Base-by-base conservation (phyloP, 2,329 filamentous ascomycete species). In the Thelonectria discophora region DNA sequence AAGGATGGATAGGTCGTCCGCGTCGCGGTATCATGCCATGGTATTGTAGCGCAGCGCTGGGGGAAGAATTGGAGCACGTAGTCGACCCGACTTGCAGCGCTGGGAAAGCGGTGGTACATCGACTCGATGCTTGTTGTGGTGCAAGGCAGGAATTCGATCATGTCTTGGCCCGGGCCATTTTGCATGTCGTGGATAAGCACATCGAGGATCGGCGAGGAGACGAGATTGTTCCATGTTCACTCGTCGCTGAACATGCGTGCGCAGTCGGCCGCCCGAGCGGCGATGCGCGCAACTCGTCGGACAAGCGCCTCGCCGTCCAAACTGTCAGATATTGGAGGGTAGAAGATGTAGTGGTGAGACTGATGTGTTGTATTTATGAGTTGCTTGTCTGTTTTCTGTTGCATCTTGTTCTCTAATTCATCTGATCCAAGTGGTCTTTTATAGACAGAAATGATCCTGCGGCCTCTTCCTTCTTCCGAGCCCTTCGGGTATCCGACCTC, bases 231-330 rank as follows among this genome's bases (percentile, higher is more conserved):
- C 55, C 46, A 58, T 15, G 55, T 47, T 17, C 39, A 20, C 32
- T 58, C 46, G 39, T 58, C 55, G 24, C 55, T 58, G 37, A 58
- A 47, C 46, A 58, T 51, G 37, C 55, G 46, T 21, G 55, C 50
- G 47, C 55, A 51, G 11, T 58, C 55, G 30, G 11, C 51, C 5
- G 55, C 50, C 27, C 37, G 39, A 34, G 17, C 12, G 8, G 24
- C 47, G 37, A 58, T 50, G 12, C 17, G 46, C 7, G 17, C 17
- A 17, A 39, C 47, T 10, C 47, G 37, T 3, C 47, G 47, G 15
- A 58, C 47, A 24, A 58, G 24, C 24, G 46, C 55, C 4, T 58
- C 55, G 11, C 30, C 10, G 6, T 13, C n/a, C n/a, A n/a, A n/a
- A n/a, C n/a, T n/a, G n/a, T n/a, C n/a, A n/a, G n/a, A n/a, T n/a